phyloP scores from a whole-genome alignment of 2,329 filamentous ascomycete genomes.

The Neofusicoccum sp. region DNA sequence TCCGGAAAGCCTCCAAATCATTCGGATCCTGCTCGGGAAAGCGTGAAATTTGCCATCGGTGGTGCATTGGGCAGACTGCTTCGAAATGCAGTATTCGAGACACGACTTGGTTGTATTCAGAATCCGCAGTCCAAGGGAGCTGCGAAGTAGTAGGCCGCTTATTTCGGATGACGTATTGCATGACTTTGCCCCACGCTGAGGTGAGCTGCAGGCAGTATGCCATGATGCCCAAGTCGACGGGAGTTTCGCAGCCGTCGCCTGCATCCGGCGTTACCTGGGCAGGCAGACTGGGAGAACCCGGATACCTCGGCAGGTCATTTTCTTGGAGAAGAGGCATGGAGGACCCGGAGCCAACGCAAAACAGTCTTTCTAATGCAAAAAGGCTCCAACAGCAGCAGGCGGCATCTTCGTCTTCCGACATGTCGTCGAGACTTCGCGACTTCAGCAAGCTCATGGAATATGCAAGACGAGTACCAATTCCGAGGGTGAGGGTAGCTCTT shows the following conservation, averaged over 20 bases:
- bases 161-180: neutral
- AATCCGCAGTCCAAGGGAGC: neutral
- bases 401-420: neutral
- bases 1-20: neutral
- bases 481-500: neutral
- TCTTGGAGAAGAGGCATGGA: neutral
- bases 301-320: neutral
- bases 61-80: neutral
- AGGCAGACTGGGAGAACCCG: neutral
- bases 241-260: neutral
- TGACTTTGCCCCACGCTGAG: neutral
- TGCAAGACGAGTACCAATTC: neutral
- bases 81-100: neutral
- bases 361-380: neutral
- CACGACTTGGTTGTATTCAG: neutral
- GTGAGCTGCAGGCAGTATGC: neutral
- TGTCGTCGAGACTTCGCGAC: neutral
- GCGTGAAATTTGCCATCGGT: neutral
- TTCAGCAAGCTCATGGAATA: neutral
- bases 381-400: neutral
- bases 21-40: neutral
- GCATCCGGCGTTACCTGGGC: neutral
- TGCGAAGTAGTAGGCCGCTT: neutral
- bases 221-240: neutral
- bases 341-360: neutral